Conservation (phyloP, 306 rosid genomes). For the Inga oerstediana region DNA sequence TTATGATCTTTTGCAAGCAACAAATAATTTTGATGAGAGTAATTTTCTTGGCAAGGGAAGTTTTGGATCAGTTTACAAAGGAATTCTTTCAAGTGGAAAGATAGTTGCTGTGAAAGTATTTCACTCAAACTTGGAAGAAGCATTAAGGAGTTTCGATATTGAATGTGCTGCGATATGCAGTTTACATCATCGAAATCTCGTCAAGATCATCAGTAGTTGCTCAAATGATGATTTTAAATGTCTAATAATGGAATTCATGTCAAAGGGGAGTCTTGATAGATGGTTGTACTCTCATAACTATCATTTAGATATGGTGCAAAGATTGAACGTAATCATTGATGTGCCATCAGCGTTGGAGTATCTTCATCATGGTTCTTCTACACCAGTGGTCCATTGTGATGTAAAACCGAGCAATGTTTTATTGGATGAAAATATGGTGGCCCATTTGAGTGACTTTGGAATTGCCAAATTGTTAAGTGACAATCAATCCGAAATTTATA, state of each 20-base stretch:
- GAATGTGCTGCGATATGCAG: not conserved
- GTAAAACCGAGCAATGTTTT: not conserved
- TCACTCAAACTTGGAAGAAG: not conserved
- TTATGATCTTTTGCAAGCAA: not conserved
- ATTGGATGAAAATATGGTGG: constrained; percentile 11
- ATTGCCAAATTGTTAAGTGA: not conserved
- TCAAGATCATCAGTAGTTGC: not conserved
- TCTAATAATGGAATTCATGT: not conserved
- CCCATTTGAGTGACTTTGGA: constrained; percentile 7
- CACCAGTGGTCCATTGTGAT: not conserved
- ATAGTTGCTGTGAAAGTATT: not conserved
- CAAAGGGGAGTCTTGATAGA: constrained; percentile 5
- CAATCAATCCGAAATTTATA: not conserved
- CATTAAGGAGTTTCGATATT: not conserved
- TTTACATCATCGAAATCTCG: not conserved
- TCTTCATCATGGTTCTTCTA: not conserved
- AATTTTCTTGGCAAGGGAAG: not conserved
- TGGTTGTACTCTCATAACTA: not conserved
- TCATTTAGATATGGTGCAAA: not conserved
- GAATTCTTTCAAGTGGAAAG: not conserved
- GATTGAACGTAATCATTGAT: not conserved
- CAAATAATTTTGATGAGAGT: not conserved
- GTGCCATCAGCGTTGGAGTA: not conserved
- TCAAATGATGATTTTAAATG: not conserved
- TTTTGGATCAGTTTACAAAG: not conserved